Percentiles rank a stretch among this genome's conserved stretches.
Conservation (phyloP, 2,329 filamentous ascomycete genomes). For the Fusarium graminum region DNA sequence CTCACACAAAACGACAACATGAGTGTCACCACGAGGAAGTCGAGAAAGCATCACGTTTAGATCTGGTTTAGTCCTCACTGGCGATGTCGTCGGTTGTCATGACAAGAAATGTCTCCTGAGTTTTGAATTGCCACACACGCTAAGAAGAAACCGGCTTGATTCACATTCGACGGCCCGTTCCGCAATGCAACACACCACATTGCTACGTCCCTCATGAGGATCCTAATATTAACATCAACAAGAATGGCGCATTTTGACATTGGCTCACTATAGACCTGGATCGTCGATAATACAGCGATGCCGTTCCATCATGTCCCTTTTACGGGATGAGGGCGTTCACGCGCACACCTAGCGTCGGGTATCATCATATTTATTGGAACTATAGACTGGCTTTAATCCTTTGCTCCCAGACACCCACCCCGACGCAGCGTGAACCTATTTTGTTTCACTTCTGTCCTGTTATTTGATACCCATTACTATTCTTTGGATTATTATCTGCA, state of each 20-base stretch:
- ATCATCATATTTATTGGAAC: not conserved
- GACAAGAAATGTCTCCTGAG: conserved; percentile 10
- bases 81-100: conserved; percentile 9
- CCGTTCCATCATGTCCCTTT: conserved; percentile 2
- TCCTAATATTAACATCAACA: conserved; percentile 37
- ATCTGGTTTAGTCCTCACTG: not conserved
- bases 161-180: conserved; percentile 44
- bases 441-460: conserved; percentile 46
- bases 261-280: conserved; percentile 16
- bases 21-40: not conserved
- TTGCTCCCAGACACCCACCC: conserved; percentile 3
- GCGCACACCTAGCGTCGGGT: conserved; percentile 12
- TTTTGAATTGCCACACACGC: conserved; percentile 12
- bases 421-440: conserved; percentile 3
- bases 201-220: conserved; percentile 24
- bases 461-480: conserved; percentile 49
- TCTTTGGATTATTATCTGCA: conserved; percentile 32
- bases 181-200: conserved; percentile 23
- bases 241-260: conserved; percentile 12
- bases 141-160: conserved; percentile 25
- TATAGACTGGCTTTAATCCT: not conserved
- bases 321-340: not conserved
- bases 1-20: not conserved
- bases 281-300: conserved; percentile 12
- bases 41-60: conserved; percentile 1